Base-by-base conservation (phyloP, 768 basidiomycete genomes). In the Gautieria morchelliformis region DNA sequence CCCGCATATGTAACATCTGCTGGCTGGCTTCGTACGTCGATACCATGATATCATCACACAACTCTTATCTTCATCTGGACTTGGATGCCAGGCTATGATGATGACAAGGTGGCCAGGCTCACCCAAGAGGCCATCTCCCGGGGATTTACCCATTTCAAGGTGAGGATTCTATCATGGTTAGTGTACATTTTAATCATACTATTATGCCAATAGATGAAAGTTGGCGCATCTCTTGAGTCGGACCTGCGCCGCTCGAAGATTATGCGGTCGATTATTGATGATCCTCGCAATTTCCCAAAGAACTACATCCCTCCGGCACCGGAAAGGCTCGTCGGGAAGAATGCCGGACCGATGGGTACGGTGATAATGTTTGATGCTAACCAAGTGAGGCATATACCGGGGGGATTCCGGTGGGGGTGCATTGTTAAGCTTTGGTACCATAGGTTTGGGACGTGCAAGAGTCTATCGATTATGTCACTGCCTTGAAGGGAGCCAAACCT, bases 361-460 rank as follows among this genome's bases (percentile, higher is more conserved):
- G 94, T 97, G 46, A 75, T 97, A 47, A 97, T 97, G 94, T 89
- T 97, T 60, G 94, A 97, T 70, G 89, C 94, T 40, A 98, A 98
- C 71, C 94, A 96, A 70, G 53, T 55, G 22, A 55, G 41, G 10
- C n/a, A 27, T 27, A 27, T 27, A 27, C n/a, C n/a, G 27, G 27
- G 3, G 27, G 27, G 3, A 27, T 27, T 5, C 27, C 27, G 27
- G 27, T 27, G 27, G 27, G 5, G 5, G 27, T 27, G 27, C 27
- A 27, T 27, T 27, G 27, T 27, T 27, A 5, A 27, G 2, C 12
- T 27, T 17, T 17, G 4, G 19, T 42, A 20, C 20, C 12, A 8
- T 14, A 55, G 53, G 87, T 94, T 6, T 94, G 90, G 90, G 93
- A 95, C 63, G 95, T 98, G 15, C 76, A 84, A 30, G 81, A 93